Evolutionary conservation across 257 asterid genomes (phyloP).

Genomic region (Dorcoceras hygrometricum): DNA sequence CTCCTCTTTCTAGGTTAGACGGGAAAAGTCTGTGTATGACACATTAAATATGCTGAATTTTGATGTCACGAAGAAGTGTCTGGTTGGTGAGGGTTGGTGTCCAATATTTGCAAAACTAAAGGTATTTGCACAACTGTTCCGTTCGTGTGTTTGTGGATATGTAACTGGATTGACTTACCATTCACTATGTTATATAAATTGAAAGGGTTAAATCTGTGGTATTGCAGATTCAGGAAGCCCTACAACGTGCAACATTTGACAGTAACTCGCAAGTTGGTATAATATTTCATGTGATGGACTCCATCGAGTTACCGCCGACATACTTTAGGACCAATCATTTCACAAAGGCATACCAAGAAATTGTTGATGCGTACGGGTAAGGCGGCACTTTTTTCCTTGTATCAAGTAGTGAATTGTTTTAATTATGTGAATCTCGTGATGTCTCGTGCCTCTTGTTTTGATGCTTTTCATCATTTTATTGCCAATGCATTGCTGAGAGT

Average conservation of each 20-base stretch:
- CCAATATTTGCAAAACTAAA: constrained; percentile 80
- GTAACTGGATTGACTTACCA: constrained; percentile 17
- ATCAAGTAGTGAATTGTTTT: constrained; percentile 14
- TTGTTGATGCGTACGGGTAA: constrained; percentile 99
- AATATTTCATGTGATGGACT: constrained; percentile 88
- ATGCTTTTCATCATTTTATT: not conserved
- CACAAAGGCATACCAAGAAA: constrained; percentile 89
- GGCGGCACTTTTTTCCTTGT: constrained; percentile 24
- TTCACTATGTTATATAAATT: constrained; percentile 23
- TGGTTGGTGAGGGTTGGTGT: constrained; percentile 99
- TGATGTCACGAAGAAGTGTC: constrained; percentile 96
- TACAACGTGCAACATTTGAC: constrained; percentile 90
- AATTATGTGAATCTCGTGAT: not conserved
- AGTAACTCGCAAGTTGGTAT: constrained; percentile 92
- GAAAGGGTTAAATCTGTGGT: constrained; percentile 26
- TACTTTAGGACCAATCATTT: constrained; percentile 77
- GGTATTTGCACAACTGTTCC: constrained; percentile 39
- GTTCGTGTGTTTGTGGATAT: constrained; percentile 18
- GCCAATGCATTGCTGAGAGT: not conserved
- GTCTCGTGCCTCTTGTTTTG: not conserved
- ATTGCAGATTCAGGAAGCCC: constrained; percentile 85
- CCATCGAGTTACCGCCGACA: constrained; percentile 87
- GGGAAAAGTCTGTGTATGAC: constrained; percentile 94
- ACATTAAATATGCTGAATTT: constrained; percentile 90
- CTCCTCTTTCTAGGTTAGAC: constrained; percentile 66